Evolutionary conservation across 345 rosid species (phyloP).

Genomic region (Pugionium dolabratum): DNA sequence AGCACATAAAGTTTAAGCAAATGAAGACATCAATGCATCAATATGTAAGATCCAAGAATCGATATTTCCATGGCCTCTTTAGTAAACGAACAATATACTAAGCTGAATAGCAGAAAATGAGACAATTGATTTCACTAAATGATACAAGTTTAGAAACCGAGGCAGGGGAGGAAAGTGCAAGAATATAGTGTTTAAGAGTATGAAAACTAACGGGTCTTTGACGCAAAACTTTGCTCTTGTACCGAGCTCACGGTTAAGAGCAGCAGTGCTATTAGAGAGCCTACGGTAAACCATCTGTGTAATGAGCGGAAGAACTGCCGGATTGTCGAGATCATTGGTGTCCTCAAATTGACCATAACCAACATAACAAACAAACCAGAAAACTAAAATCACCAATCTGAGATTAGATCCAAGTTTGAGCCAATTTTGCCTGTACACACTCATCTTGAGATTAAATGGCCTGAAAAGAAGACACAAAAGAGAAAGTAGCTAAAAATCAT

Average conservation of each 20-base stretch:
- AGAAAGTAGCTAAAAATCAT: background rate
- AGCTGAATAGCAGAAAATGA: constrained; percentile 1
- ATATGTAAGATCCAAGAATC: constrained; percentile 12
- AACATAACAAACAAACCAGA: constrained; percentile 42
- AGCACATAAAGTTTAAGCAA: background rate
- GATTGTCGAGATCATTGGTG: constrained; percentile 47
- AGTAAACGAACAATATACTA: constrained; percentile 18
- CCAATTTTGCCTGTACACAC: constrained; percentile 41
- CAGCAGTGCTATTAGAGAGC: constrained; percentile 58
- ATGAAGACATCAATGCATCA: constrained; percentile 1
- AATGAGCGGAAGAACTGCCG: constrained; percentile 52
- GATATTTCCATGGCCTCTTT: background rate
- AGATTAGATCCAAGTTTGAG: constrained; percentile 42
- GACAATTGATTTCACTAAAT: background rate
- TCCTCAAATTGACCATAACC: constrained; percentile 57
- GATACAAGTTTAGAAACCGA: background rate
- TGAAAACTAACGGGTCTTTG: constrained; percentile 62
- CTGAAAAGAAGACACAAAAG: background rate
- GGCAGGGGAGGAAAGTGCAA: constrained; percentile 1
- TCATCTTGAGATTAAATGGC: constrained; percentile 40
- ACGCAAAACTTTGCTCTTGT: constrained; percentile 65
- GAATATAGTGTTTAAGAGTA: background rate
- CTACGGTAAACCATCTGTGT: constrained; percentile 49
- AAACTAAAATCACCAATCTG: constrained; percentile 44
- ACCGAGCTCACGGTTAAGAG: constrained; percentile 52